Base-by-base conservation (phyloP, 441 rosid genomes). In the Breynia disticha region DNA sequence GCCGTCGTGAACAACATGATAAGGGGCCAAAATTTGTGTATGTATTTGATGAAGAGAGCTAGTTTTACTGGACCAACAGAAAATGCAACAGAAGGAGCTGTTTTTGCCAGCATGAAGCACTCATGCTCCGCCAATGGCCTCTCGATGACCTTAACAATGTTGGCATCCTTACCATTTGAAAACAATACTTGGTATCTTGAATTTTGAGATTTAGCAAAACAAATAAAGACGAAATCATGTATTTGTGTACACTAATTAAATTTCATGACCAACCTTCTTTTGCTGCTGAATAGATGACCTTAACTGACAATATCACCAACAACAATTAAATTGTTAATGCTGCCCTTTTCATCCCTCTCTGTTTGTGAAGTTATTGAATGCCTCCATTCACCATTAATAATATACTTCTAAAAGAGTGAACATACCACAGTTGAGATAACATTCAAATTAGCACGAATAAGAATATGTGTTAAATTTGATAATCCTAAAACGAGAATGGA, bases 11-110 rank as follows among this genome's bases (percentile, higher is more conserved):
- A n/a, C n/a, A n/a, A n/a, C n/a, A n/a, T n/a, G 4, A 28, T 4
- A 28, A 28, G 35, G 35, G 35, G 35, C 35, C n/a, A n/a, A 28
- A 28, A 28, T 28, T 28, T 28, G 35, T 28, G 35, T 28, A n/a
- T 28, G 35, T 28, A 28, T 28, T 9, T 9, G 8, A 28, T 28
- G 35, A 28, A 5, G 59, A 96, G 96, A 63, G 75, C 68, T 49
- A 87, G 63, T 71, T 79, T 79, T 67, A 85, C 77, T 19, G 98
- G 98, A 67, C 95, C 85, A 51, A 90, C 76, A 15, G 87, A 85
- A 77, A 90, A 90, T 24, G 98, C 89, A 11, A 90, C 50, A 55
- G 95, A 87, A 10, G 96, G 88, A 67, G 93, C 98, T 50, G 93
- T 95, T 69, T 87, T 85, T 37, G 98, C 98, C 73, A 90, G 83